Conservation (phyloP, 306 rosid genomes). For the Geum urbanum region DNA sequence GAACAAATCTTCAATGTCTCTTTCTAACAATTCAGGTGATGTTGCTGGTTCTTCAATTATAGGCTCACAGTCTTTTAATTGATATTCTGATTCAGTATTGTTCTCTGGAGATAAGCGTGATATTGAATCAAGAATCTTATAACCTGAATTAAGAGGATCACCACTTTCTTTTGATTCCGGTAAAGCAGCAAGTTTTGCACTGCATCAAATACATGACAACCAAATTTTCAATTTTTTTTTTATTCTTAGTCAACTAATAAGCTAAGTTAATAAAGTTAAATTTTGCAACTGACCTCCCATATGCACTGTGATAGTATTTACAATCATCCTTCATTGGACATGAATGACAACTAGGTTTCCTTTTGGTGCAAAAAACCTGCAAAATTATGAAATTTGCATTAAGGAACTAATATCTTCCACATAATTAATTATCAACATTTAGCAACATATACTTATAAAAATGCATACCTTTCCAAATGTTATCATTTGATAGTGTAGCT, state of each 20-base stretch:
- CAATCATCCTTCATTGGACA: conserved; percentile 65
- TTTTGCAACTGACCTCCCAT: conserved; percentile 40
- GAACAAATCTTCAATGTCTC: conserved; percentile 35
- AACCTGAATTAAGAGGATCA: neutral
- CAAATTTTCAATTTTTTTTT: no score
- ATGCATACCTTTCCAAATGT: conserved; percentile 72
- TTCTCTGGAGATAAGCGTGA: neutral
- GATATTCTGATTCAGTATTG: neutral
- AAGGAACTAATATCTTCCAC: neutral
- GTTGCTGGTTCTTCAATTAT: conserved; percentile 44
- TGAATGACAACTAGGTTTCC: conserved; percentile 55
- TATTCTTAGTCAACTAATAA: no score
- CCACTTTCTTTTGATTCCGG: conserved; percentile 28
- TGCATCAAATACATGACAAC: conserved; percentile 20
- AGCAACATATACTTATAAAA: neutral
- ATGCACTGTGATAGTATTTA: conserved; percentile 47
- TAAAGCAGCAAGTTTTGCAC: conserved; percentile 33
- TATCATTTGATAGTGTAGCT: conserved; percentile 73
- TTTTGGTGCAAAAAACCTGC: conserved; percentile 68
- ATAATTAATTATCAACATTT: neutral
- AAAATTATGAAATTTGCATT: neutral
- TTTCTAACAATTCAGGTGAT: neutral
- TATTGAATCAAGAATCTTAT: neutral
- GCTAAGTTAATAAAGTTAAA: no score
- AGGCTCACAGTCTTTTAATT: conserved; percentile 30